Evolutionary conservation across 805 yeast genomes (phyloP).

Genomic region (Pichia gijzeniarum): DNA sequence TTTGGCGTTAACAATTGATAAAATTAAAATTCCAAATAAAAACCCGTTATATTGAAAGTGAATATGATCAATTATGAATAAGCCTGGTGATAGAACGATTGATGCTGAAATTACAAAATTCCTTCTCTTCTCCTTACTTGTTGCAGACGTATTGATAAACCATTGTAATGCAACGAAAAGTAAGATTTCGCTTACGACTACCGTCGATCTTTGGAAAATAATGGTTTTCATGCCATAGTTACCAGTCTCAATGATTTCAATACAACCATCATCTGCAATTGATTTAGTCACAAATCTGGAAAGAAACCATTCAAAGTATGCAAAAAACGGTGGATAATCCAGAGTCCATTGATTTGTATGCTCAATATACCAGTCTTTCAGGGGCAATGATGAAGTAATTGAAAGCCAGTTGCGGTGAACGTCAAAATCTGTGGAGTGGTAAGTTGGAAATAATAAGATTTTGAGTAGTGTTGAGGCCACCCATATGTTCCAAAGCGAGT

Average conservation of each 20-base stretch:
- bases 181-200: conserved; percentile 67
- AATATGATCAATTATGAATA: conserved; percentile 86
- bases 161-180: conserved; percentile 66
- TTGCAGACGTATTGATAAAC: conserved; percentile 46
- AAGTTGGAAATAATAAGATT: conserved; percentile 64
- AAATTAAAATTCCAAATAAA: conserved; percentile 76
- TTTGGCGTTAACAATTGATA: conserved; percentile 67
- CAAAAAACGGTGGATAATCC: conserved; percentile 97
- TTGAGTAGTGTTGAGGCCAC: conserved; percentile 56
- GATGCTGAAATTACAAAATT: conserved; percentile 77
- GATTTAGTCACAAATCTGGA: conserved; percentile 61
- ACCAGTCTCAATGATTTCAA: conserved; percentile 61
- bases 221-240: conserved; percentile 72
- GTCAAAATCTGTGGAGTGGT: conserved; percentile 93
- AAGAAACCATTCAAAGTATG: conserved; percentile 84
- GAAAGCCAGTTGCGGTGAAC: conserved; percentile 98
- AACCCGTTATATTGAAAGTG: conserved; percentile 97
- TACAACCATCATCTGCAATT: conserved; percentile 70
- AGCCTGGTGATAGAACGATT: conserved; percentile 80
- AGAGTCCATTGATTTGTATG: conserved; percentile 82
- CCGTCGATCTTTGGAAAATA: conserved; percentile 76
- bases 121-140: conserved; percentile 34
- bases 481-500: conserved; percentile 60
- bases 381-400: conserved; percentile 69
- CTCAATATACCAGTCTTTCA: conserved; percentile 79